Percentiles rank a stretch among this genome's conserved stretches.
phyloP scores from a whole-genome alignment of 2,329 filamentous ascomycete genomes.

The Pseudogymnoascus sp. region DNA sequence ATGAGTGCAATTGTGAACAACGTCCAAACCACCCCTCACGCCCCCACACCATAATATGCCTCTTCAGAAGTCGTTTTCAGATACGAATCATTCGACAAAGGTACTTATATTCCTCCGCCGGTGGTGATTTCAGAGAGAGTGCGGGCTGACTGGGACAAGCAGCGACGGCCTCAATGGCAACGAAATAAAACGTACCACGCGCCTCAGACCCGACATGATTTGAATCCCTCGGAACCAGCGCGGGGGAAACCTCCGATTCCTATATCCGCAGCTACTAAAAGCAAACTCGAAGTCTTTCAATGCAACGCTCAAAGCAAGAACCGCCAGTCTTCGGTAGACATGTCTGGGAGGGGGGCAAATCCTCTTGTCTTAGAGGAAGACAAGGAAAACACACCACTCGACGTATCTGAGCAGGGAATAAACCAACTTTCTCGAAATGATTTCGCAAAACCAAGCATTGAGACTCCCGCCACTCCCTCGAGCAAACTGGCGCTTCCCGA shows the following conservation, averaged over 20 bases:
- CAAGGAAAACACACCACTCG: slow-evolving; percentile 22
- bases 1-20: neutral
- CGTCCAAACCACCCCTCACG: neutral
- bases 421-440: neutral
- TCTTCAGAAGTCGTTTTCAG: slow-evolving; percentile 31
- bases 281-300: slow-evolving; percentile 49
- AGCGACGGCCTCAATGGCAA: slow-evolving; percentile 24
- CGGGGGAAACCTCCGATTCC: slow-evolving; percentile 24
- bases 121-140: neutral
- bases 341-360: slow-evolving; percentile 18
- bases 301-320: slow-evolving; percentile 35
- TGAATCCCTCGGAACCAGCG: slow-evolving; percentile 19
- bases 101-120: slow-evolving; percentile 11
- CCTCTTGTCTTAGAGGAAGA: slow-evolving; percentile 21
- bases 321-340: slow-evolving; percentile 1
- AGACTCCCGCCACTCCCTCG: slow-evolving; percentile 38
- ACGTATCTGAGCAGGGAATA: neutral
- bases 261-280: slow-evolving; percentile 48
- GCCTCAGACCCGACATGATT: slow-evolving; percentile 13
- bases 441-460: slow-evolving; percentile 19
- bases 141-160: neutral
- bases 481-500: slow-evolving; percentile 50
- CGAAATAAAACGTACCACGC: slow-evolving; percentile 27
- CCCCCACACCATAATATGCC: slow-evolving; percentile 22
- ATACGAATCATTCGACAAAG: slow-evolving; percentile 28